A percentile compares a stretch with the other conserved stretches of the same genome.
phyloP scores from a whole-genome alignment of 768 basidiomycete species.

The Tulasnella sp. region DNA sequence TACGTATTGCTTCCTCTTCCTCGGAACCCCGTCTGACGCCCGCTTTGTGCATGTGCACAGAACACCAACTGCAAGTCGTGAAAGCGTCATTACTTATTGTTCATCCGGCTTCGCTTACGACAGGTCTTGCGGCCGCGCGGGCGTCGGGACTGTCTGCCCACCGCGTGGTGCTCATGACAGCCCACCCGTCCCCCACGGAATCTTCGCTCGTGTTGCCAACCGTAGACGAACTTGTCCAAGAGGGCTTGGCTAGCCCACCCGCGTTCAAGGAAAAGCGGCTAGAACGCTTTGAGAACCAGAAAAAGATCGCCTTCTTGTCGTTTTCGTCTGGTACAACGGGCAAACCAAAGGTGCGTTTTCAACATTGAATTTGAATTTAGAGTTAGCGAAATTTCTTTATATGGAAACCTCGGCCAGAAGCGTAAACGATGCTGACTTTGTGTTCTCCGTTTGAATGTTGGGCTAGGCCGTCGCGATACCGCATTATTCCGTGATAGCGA shows the following conservation, averaged over 20 bases:
- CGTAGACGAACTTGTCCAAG: conserved; percentile 33
- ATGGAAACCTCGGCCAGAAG: too few species aligned
- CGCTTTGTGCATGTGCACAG: conserved; percentile 9
- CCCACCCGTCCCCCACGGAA: conserved; percentile 24
- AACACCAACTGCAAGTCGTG: conserved; percentile 17
- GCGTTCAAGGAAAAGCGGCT: conserved; percentile 41
- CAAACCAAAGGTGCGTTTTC: conserved; percentile 31
- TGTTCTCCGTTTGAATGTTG: conserved; percentile 21
- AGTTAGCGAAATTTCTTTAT: too few species aligned
- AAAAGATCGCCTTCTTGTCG: conserved; percentile 55
- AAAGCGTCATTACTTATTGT: conserved; percentile 19
- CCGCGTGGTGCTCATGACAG: conserved; percentile 18
- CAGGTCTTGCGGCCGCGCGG: conserved; percentile 19
- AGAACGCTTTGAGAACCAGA: conserved; percentile 47
- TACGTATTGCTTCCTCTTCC: conserved; percentile 3
- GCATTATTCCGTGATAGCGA: conserved; percentile 46
- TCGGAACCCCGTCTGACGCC: background rate
- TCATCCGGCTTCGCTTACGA: conserved; percentile 7
- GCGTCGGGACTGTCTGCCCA: conserved; percentile 22
- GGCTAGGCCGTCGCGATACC: conserved; percentile 46
- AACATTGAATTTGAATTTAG: background rate
- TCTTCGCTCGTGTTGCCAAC: background rate
- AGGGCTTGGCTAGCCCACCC: conserved; percentile 32
- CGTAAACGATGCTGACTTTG: background rate
- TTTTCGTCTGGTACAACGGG: conserved; percentile 73